Base-by-base conservation (phyloP, 2,329 filamentous ascomycete species). In the Drechslerella coelobrocha region DNA sequence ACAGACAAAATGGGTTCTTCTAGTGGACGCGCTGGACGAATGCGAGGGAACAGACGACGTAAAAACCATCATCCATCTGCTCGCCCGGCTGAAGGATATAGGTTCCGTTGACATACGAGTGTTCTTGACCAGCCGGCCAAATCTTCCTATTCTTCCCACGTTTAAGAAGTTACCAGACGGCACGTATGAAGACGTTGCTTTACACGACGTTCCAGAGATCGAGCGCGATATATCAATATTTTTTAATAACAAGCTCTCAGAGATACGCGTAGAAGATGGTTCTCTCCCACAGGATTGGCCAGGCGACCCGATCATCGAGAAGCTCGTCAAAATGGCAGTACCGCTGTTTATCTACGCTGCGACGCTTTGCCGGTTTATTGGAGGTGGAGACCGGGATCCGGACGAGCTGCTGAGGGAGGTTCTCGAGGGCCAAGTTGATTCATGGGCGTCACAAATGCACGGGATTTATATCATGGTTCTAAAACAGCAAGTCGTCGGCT, bases 1-100 rank as follows among this genome's bases (percentile, higher is more conserved):
- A 21, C 24, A 19, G 9, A 51, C 45, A 23, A 41, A 47, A 10
- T 45, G 50, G n/a, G 41, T 71, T 31, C 34, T 78, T 19, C 73
- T 78, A 0, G 72, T 78, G 17, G 77, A 78, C 68, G 77, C 77
- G 1, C 68, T 78, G 19, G 76, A 78, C 61, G 76, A 78, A 56
- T 78, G 76, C 52, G 74, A 76, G 3, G 24, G 24, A 4, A 68
- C 76, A 9, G 47, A 75, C 26, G 72, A 75, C 39, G 60, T 72
- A 23, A 6, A 29, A 23, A 8, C 54, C n/a, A 71, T 76, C 34
- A 53, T 76, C 29, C 43, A 53, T 26, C 54, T 76, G 3, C 47
- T 75, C 8, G 31, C 50, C 6, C 24, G 71, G 27, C 17, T 61
- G 2, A 66, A 56, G 26, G 45, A 56, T 26, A 23, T 73, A 26